Conservation (phyloP, 2,329 filamentous ascomycete species). For the Purpureocillium takamizusanense region DNA sequence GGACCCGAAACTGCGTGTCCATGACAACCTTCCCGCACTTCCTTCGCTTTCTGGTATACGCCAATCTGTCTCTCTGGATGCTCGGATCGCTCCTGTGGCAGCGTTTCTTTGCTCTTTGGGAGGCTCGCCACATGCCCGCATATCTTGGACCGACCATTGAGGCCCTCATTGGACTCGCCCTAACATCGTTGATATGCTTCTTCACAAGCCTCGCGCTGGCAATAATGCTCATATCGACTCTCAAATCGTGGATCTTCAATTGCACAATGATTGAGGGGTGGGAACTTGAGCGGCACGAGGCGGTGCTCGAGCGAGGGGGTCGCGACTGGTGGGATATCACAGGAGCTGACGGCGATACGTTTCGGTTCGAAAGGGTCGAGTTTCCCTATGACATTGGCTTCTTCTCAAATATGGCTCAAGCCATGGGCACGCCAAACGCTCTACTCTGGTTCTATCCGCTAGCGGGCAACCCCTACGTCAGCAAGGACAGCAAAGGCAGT, state of each 20-base stretch:
- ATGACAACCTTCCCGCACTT: conserved; percentile 78
- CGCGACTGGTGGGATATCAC: conserved; percentile 34
- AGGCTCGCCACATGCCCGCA: conserved; percentile 55
- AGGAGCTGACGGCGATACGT: conserved; percentile 24
- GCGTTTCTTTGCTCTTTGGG: conserved; percentile 53
- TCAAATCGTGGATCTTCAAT: conserved; percentile 56
- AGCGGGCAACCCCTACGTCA: conserved; percentile 37
- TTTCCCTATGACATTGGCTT: conserved; percentile 78
- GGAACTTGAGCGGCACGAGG: conserved; percentile 59
- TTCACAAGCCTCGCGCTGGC: conserved; percentile 52
- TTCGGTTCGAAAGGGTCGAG: conserved; percentile 56
- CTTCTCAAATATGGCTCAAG: conserved; percentile 63
- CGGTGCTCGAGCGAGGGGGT: conserved; percentile 39
- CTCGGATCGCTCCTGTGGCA: conserved; percentile 52
- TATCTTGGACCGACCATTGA: conserved; percentile 61
- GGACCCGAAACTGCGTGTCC: conserved; percentile 77
- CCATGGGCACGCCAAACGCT: conserved; percentile 62
- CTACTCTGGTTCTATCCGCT: conserved; percentile 64
- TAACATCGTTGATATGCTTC: conserved; percentile 48
- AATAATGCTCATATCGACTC: conserved; percentile 55
- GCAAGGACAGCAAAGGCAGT: conserved; percentile 24
- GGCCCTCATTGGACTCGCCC: conserved; percentile 52
- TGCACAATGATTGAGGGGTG: conserved; percentile 75
- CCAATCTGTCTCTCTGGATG: conserved; percentile 54
- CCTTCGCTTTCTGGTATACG: conserved; percentile 65